phyloP scores from a whole-genome alignment of 345 rosid genomes.

The Citrus medica region DNA sequence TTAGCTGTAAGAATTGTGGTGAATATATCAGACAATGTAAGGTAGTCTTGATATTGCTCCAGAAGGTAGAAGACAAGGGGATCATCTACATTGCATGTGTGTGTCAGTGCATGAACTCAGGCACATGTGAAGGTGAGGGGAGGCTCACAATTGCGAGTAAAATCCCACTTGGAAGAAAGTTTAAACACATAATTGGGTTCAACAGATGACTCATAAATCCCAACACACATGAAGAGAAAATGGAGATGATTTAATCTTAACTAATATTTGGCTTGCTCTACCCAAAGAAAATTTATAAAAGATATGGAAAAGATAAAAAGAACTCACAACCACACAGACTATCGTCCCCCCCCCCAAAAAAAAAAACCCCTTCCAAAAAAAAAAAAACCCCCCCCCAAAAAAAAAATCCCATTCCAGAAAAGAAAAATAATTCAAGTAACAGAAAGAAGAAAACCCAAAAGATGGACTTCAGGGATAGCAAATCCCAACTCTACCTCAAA shows the following conservation, averaged over 20 bases:
- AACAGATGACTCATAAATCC: neutral
- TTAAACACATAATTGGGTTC: neutral
- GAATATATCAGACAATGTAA: neutral
- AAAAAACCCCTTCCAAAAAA: neutral
- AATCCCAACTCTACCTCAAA: neutral
- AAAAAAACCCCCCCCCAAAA: neutral
- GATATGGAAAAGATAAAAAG: neutral
- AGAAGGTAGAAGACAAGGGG: neutral
- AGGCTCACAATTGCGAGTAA: neutral
- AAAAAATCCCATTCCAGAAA: neutral
- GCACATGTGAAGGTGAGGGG: neutral
- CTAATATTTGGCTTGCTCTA: neutral
- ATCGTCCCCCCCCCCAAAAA: neutral
- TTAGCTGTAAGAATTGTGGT: neutral
- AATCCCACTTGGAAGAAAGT: neutral
- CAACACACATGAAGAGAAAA: neutral
- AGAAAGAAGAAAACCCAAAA: neutral
- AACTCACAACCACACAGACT: neutral
- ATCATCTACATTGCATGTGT: neutral
- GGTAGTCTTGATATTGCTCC: neutral
- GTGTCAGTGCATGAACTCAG: neutral
- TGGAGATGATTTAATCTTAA: neutral
- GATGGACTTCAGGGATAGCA: neutral
- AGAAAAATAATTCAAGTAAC: neutral
- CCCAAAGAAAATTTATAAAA: neutral